phyloP scores from a whole-genome alignment of 2,329 filamentous ascomycete species.

The Phaeoacremonium minimum region DNA sequence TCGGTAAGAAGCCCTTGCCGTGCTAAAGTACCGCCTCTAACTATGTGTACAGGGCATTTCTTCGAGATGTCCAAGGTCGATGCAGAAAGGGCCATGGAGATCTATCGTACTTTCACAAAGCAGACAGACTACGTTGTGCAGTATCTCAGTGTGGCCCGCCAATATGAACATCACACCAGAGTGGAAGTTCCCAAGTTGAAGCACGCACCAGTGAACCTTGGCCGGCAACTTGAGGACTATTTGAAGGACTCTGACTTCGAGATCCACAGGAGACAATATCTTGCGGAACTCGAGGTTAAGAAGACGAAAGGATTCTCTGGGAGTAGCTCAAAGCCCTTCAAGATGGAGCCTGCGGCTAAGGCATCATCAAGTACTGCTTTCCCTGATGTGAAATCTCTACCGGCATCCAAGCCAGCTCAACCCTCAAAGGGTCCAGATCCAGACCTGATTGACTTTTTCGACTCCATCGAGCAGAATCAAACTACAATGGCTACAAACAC shows the following conservation, averaged over 20 bases:
- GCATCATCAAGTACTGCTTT: slow-evolving; percentile 38
- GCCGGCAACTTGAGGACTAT: slow-evolving; percentile 88
- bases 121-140: slow-evolving; percentile 92
- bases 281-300: slow-evolving; percentile 77
- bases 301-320: slow-evolving; percentile 38
- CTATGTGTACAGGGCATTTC: slow-evolving; percentile 71
- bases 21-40: slow-evolving; percentile 11
- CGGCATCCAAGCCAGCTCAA: slow-evolving; percentile 36
- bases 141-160: slow-evolving; percentile 80
- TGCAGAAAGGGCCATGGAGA: slow-evolving; percentile 83
- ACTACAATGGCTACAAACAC: slow-evolving; percentile 55
- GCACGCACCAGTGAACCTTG: slow-evolving; percentile 89
- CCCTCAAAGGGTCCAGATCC: slow-evolving; percentile 61
- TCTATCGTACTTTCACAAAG: slow-evolving; percentile 87
- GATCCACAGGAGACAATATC: slow-evolving; percentile 83
- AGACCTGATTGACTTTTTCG: slow-evolving; percentile 92
- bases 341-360: slow-evolving; percentile 29
- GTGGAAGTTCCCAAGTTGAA: slow-evolving; percentile 96
- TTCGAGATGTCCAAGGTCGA: slow-evolving; percentile 97
- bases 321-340: slow-evolving; percentile 24
- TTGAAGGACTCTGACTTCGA: slow-evolving; percentile 94
- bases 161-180: slow-evolving; percentile 87
- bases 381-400: slow-evolving; percentile 22
- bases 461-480: slow-evolving; percentile 81
- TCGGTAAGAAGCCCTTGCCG: slow-evolving; percentile 55